Base-by-base conservation (phyloP, 768 basidiomycete genomes). In the Chalciporus chontae region DNA sequence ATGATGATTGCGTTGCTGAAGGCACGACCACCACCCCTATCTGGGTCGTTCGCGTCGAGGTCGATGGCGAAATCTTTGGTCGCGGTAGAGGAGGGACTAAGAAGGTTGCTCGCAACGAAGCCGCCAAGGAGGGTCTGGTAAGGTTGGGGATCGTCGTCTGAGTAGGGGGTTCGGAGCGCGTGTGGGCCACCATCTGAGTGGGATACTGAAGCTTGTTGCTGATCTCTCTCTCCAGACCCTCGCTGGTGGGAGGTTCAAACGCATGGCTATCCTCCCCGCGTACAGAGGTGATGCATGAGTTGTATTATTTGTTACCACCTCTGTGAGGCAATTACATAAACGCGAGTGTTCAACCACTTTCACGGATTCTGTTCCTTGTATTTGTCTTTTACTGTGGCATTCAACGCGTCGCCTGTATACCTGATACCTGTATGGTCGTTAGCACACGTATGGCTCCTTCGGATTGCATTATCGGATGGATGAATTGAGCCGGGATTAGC, bases 51-150 rank as follows among this genome's bases (percentile, higher is more conserved):
- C 78, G 71, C 52, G 84, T 83, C 34, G 65, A 83, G 40, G 79
- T 90, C 43, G 77, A 83, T 40, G 81, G 81, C 3, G 71, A 78
- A 47, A 69, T 75, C 41, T 75, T 76, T 68, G 88, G 87, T 5
- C 62, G 63, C 11, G 89, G 89, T 1, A 74, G 70, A 47, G 89
- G 87, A 9, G 79, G 77, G 55, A 90, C 86, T 37, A 92, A 91
- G 77, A 87, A 84, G 64, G 77, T 79, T 1, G 89, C 89, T 1
- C 76, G 84, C 61, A 89, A 90, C 60, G 88, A 88, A 62, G 89
- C 89, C 5, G 89, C 89, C 26, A 90, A 87, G 65, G 72, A 81
- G 56, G 88, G 86, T 3, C 72, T 90, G 53, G 65, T 71, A 60
- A 76, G 69, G 49, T 56, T 90, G 64, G 84, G 81, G 2, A 73